Evolutionary conservation across 192 early-diverging fungal species (phyloP).

Genomic region (Linnemannia schmuckeri): DNA sequence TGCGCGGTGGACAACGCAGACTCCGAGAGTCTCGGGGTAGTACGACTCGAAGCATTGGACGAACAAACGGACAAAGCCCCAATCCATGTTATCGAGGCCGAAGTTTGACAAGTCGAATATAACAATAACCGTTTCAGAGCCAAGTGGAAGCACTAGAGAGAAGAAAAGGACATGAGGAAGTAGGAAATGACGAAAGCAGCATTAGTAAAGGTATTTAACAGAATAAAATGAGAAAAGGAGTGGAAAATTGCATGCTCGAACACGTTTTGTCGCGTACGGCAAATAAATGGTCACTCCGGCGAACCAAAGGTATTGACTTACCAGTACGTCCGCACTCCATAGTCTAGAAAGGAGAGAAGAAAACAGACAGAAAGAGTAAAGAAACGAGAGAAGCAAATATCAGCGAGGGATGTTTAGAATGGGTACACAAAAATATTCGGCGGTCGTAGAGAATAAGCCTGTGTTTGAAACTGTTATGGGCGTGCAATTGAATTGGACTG

Average conservation of each 20-base stretch:
- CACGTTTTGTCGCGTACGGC: no score
- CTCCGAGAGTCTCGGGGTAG: slow-evolving; percentile 91
- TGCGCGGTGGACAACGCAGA: slow-evolving; percentile 85
- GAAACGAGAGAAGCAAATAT: neutral
- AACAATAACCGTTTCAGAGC: slow-evolving; percentile 75
- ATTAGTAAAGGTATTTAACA: neutral
- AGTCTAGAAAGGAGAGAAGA: slow-evolving; percentile 1
- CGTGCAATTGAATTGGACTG: neutral
- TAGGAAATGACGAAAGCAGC: neutral
- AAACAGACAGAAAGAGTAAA: neutral
- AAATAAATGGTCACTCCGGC: no score
- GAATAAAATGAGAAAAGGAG: neutral
- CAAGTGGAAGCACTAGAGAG: slow-evolving; percentile 64
- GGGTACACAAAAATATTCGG: neutral
- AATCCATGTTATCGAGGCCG: slow-evolving; percentile 79
- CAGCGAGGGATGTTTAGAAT: neutral
- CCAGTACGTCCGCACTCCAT: slow-evolving; percentile 39
- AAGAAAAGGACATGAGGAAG: slow-evolving; percentile 56
- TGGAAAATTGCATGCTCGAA: no score
- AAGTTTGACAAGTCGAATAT: slow-evolving; percentile 88
- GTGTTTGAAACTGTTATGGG: neutral
- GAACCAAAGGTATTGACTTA: neutral
- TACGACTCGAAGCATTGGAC: slow-evolving; percentile 86
- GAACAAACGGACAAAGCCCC: slow-evolving; percentile 76
- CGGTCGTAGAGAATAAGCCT: neutral